Evolutionary conservation across 2,329 filamentous ascomycete genomes (phyloP).

Genomic region (Neopestalotiopsis sp.): DNA sequence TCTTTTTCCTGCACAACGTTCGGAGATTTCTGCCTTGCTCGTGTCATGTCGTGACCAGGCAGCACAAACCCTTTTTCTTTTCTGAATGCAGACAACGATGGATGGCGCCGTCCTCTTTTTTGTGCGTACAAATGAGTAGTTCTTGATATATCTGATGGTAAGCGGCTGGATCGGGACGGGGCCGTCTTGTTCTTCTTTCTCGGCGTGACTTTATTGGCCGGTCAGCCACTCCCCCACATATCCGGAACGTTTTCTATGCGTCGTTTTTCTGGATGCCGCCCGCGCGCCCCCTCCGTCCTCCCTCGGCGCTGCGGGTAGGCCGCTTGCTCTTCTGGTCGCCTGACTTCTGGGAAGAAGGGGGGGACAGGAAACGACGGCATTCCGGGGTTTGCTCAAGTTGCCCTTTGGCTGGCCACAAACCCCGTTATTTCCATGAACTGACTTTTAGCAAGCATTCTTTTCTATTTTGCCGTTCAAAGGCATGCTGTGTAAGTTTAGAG

Average conservation of each 20-base stretch:
- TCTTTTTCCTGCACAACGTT: background rate
- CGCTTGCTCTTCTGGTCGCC: background rate
- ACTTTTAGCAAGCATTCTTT: background rate
- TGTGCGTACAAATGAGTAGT: too few relatives aligned
- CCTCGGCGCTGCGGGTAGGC: background rate
- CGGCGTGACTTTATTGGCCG: too few relatives aligned
- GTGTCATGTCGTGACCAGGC: conserved; percentile 7
- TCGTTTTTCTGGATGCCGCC: background rate
- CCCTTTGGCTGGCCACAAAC: too few relatives aligned
- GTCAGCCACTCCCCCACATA: background rate
- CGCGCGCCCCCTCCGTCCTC: background rate
- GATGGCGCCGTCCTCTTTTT: too few relatives aligned
- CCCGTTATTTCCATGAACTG: too few relatives aligned
- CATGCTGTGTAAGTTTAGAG: conserved; percentile 11
- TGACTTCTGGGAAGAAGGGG: background rate
- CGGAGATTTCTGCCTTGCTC: conserved; percentile 10
- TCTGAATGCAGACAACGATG: background rate
- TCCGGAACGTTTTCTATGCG: background rate
- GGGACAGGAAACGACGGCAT: too few relatives aligned
- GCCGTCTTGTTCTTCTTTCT: too few relatives aligned
- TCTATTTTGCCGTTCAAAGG: background rate
- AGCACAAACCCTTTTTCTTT: background rate
- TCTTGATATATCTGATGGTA: too few relatives aligned
- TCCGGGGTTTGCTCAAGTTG: too few relatives aligned
- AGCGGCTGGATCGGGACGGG: too few relatives aligned